Percentiles rank a stretch among this genome's conserved stretches.
Conservation (phyloP, 495 filamentous ascomycete species). For the Daldinia decipiens region DNA sequence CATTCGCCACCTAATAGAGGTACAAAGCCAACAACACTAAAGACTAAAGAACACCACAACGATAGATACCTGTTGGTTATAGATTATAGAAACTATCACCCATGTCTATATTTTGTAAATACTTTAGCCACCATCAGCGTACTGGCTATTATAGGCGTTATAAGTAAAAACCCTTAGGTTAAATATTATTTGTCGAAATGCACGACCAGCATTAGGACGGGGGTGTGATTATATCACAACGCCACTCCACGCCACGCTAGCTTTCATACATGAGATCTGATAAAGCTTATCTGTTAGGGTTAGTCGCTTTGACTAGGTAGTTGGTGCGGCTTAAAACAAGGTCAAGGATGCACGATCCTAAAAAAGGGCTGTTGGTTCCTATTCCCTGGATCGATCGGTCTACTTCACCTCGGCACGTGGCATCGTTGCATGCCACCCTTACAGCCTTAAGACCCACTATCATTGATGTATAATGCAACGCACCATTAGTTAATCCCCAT, state of each 20-base stretch:
- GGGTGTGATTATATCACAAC: conserved; percentile 2
- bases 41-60: too few species aligned
- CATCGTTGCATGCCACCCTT: conserved; percentile 34
- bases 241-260: conserved; percentile 27
- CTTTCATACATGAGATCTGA: conserved; percentile 26
- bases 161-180: background rate
- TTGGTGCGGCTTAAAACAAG: conserved; percentile 29
- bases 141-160: background rate
- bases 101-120: background rate
- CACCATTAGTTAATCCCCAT: conserved; percentile 37
- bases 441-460: conserved; percentile 37
- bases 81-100: background rate
- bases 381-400: conserved; percentile 19
- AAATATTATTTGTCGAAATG: conserved; percentile 19
- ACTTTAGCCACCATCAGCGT: background rate
- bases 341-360: conserved; percentile 30
- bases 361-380: conserved; percentile 9
- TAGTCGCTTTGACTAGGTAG: background rate
- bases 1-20: background rate
- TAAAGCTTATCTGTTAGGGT: conserved; percentile 13
- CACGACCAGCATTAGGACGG: conserved; percentile 10
- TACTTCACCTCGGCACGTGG: conserved; percentile 38
- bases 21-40: background rate
- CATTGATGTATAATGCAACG: conserved; percentile 36
- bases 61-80: background rate